Conservation (phyloP, 257 asterid genomes). For the Nicotiana knightiana region DNA sequence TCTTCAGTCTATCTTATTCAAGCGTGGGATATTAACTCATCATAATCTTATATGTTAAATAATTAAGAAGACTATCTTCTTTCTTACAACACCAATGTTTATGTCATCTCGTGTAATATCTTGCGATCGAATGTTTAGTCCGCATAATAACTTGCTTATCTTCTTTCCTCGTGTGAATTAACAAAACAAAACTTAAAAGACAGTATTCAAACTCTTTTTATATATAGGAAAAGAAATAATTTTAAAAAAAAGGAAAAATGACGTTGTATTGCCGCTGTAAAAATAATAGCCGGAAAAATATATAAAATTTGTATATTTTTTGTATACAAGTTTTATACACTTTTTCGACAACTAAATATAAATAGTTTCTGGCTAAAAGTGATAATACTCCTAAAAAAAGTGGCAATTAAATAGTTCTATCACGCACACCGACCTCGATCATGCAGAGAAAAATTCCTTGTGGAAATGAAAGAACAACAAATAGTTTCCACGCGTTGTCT, state of each 20-base stretch:
- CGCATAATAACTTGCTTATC: background rate
- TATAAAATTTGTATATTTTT: too few species aligned
- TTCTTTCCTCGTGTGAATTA: background rate
- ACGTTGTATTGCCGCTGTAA: too few species aligned
- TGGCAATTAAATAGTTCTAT: background rate
- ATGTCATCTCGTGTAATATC: background rate
- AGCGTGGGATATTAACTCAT: constrained; percentile 7
- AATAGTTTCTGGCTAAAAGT: too few species aligned
- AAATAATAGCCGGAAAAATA: too few species aligned
- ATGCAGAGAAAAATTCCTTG: background rate
- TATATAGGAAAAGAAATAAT: background rate
- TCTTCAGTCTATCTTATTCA: background rate
- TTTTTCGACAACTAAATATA: too few species aligned
- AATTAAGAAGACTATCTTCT: background rate
- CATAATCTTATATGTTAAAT: background rate
- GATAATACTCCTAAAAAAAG: background rate
- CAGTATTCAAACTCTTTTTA: background rate
- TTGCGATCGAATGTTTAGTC: background rate
- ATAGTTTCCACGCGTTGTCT: background rate
- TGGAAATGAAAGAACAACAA: background rate
- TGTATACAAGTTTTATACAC: too few species aligned
- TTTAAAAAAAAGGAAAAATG: too few species aligned
- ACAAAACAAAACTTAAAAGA: background rate
- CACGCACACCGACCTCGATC: background rate
- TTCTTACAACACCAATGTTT: background rate